Conservation (phyloP, 2,329 filamentous ascomycete genomes). For the Thielaviopsis musarum region DNA sequence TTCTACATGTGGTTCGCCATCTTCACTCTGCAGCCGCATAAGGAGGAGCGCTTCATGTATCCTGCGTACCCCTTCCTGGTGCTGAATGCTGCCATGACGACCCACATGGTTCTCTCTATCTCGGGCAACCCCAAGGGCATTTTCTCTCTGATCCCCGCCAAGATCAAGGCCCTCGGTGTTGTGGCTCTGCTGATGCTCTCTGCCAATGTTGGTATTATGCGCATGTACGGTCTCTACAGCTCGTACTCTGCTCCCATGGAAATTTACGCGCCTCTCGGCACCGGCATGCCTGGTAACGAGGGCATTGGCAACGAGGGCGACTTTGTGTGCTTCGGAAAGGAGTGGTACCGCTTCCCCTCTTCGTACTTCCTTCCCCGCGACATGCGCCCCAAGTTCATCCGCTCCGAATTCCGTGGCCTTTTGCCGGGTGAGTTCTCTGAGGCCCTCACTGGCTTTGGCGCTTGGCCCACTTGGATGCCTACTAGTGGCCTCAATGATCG, state of each 20-base stretch:
- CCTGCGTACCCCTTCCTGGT: conserved; percentile 82
- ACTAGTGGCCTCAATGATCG: conserved; percentile 80
- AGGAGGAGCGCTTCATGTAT: conserved; percentile 98
- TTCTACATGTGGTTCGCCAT: conserved; percentile 93
- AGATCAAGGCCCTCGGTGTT: conserved; percentile 53
- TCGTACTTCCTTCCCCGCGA: conserved; percentile 78
- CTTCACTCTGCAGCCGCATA: conserved; percentile 86
- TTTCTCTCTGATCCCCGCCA: conserved; percentile 53
- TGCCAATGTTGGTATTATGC: conserved; percentile 48
- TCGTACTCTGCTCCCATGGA: conserved; percentile 69
- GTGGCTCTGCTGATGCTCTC: conserved; percentile 44
- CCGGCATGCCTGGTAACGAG: conserved; percentile 27
- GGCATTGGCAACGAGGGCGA: conserved; percentile 43
- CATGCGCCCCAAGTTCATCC: conserved; percentile 76
- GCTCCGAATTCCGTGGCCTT: conserved; percentile 75
- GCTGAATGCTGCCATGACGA: conserved; percentile 69
- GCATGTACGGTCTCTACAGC: conserved; percentile 59
- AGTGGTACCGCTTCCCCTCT: conserved; percentile 95
- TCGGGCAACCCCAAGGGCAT: conserved; percentile 55
- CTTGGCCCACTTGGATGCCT: conserved; percentile 64
- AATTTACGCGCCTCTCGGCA: conserved; percentile 51
- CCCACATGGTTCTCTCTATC: conserved; percentile 64
- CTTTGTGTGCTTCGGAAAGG: conserved; percentile 77
- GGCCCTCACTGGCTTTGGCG: conserved; percentile 47
- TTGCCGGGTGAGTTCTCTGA: conserved; percentile 83